Conservation (phyloP, 2,329 filamentous ascomycete genomes). For the Colletotrichum tabaci region DNA sequence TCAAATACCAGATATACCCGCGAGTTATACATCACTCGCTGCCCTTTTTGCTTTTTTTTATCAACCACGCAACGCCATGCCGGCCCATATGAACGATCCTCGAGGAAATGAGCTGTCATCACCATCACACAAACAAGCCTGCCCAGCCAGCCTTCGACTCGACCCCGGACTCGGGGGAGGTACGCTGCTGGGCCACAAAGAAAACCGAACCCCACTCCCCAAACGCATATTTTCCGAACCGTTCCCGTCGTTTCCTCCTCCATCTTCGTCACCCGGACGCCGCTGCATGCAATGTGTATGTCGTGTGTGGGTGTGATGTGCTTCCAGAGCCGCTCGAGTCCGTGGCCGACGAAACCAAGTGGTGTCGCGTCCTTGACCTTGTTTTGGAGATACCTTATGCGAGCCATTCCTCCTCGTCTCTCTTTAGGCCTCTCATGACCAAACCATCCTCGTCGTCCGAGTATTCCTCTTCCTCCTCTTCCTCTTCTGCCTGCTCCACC, state of each 20-base stretch:
- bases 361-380: background rate
- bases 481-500: constrained; percentile 57
- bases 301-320: constrained; percentile 25
- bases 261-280: constrained; percentile 28
- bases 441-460: constrained; percentile 71
- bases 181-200: constrained; percentile 23
- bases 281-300: constrained; percentile 37
- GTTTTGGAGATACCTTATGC: constrained; percentile 53
- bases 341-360: constrained; percentile 24
- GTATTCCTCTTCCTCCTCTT: constrained; percentile 57
- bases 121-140: constrained; percentile 24
- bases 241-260: constrained; percentile 24
- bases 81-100: constrained; percentile 31
- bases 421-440: constrained; percentile 69
- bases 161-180: constrained; percentile 1
- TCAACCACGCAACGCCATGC: constrained; percentile 41
- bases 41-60: constrained; percentile 30
- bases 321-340: constrained; percentile 10
- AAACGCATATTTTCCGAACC: constrained; percentile 30
- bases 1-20: constrained; percentile 20
- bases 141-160: constrained; percentile 16
- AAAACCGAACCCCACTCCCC: constrained; percentile 8
- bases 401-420: constrained; percentile 73
- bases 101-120: constrained; percentile 30
- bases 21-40: constrained; percentile 37